phyloP scores from a whole-genome alignment of 2,329 filamentous ascomycete species.

The Phialophora expanda region DNA sequence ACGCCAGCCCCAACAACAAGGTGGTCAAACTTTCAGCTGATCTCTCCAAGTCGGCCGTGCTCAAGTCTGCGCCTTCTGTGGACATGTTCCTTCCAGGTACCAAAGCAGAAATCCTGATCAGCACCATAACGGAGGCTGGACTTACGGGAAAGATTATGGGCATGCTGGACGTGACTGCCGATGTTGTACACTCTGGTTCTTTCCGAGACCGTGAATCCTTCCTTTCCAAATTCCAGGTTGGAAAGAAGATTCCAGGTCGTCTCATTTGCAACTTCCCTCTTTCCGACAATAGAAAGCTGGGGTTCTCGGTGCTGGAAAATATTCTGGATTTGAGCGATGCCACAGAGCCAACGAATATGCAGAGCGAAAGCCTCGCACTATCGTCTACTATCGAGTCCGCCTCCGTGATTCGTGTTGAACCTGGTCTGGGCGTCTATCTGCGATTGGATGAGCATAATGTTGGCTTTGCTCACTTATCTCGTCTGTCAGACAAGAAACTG shows the following conservation, averaged over 20 bases:
- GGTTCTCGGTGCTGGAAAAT: slow-evolving; percentile 87
- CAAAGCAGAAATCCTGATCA: slow-evolving; percentile 82
- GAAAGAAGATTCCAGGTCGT: slow-evolving; percentile 81
- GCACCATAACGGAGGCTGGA: slow-evolving; percentile 75
- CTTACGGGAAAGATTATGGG: slow-evolving; percentile 90
- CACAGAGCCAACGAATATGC: slow-evolving; percentile 46
- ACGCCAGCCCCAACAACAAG: slow-evolving; percentile 76
- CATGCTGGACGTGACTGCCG: slow-evolving; percentile 85
- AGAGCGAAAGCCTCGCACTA: slow-evolving; percentile 64
- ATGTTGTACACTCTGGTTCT: slow-evolving; percentile 84
- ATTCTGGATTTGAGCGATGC: slow-evolving; percentile 65
- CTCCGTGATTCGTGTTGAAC: slow-evolving; percentile 78
- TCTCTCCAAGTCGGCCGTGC: slow-evolving; percentile 53
- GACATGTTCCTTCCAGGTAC: slow-evolving; percentile 90
- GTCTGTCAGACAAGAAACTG: slow-evolving; percentile 86
- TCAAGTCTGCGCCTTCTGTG: slow-evolving; percentile 81
- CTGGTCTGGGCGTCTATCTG: slow-evolving; percentile 80
- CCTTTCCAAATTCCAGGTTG: slow-evolving; percentile 77
- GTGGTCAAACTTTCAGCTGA: slow-evolving; percentile 85
- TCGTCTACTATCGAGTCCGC: slow-evolving; percentile 76
- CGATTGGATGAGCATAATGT: slow-evolving; percentile 71
- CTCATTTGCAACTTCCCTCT: slow-evolving; percentile 86
- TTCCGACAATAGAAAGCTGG: slow-evolving; percentile 79
- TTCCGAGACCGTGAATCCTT: slow-evolving; percentile 67
- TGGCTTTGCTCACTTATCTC: slow-evolving; percentile 93